Base-by-base conservation (phyloP, 2,329 filamentous ascomycete genomes). In the Tolypocladium pustulatum region DNA sequence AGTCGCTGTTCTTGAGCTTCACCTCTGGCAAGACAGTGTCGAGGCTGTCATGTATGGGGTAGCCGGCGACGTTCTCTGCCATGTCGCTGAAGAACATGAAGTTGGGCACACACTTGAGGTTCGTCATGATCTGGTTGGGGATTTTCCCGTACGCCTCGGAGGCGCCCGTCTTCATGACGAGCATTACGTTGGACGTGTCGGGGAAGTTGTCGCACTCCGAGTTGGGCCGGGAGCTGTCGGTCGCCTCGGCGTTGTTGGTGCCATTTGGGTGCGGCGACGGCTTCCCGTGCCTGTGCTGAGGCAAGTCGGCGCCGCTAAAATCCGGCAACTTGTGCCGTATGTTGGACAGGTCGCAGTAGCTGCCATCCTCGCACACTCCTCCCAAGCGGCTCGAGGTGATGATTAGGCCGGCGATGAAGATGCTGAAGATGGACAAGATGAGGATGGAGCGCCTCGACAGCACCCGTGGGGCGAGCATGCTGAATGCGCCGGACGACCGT, bases 51-150 rank as follows among this genome's bases (percentile, higher is more conserved):
- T 73, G 69, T 54, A 81, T 68, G 32, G 73, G 67, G 57, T 74
- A 68, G 6, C 76, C 77, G 9, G 70, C 78, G 38, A 82, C 72
- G 10, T 69, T 69, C 64, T 81, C 75, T 32, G 75, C 73, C 59
- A 85, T 72, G 62, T 88, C 83, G 43, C 79, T 80, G 68, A 84
- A 88, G 65, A 85, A 72, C 56, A 84, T 73, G 58, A 77, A 80
- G 55, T 83, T 74, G 55, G 73, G 70, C 10, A 79, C 64, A 62
- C 81, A 83, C 56, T 73, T 74, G 12, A 83, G 72, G 0, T 75
- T 75, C 7, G 81, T 83, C 64, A 81, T 70, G 27, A 84, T 71
- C 63, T 84, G 81, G 4, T 78, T 81, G 2, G 81, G 80, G 2
- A 85, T 67, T 53, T 76, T 78, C 36, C 76, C 71, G 59, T 75